Evolutionary conservation across 163 green algal species (phyloP), one percentile per base, ranked within the genome.

Genomic region (Coccomyxa subellipsoidea): DNA sequence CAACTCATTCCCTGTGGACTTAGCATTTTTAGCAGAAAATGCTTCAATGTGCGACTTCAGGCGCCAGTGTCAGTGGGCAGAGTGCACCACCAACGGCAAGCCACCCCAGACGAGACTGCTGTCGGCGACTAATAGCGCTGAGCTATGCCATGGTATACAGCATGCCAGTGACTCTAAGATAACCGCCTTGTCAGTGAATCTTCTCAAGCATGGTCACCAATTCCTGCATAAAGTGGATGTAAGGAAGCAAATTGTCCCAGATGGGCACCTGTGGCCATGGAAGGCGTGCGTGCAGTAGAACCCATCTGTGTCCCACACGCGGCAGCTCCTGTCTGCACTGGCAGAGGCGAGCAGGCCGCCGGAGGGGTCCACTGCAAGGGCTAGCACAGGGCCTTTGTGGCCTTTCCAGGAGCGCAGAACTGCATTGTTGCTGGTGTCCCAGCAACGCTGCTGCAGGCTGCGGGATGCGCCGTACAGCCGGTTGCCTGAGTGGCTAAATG

Each of bases 241-340:
- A n/a, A 73, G 29, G 66, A 34, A 73, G 66, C n/a, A 0, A 73
- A n/a, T n/a, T n/a, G n/a, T n/a, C n/a, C n/a, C n/a, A n/a, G n/a
- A n/a, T n/a, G n/a, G n/a, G 78, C 59, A 95, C 92, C 88, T 92
- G 89, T 98, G 95, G 5, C 93, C 93, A 0, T 83, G 84, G 84
- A 99, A 97, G 59, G 85, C 85, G 85, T 99, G 96, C 23, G 95
- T 99, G 89, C 91, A 95, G 84, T 91, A 97, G 37, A 92, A 93
- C 40, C 91, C 91, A 0, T 94, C 84, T 32, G 95, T 83, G 85
- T 99, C 95, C 90, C 93, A 98, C 59, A 99, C 94, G 39, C 94
- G 89, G 38, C 93, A 89, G 34, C 54, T 86, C 7, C 91, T 85
- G 87, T 98, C 96, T 8, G 94, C 94, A 35, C 85, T 90, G 27